Evolutionary conservation across 345 rosid species (phyloP), one percentile per base, ranked within the genome.

Genomic region (Reutealis trisperma): DNA sequence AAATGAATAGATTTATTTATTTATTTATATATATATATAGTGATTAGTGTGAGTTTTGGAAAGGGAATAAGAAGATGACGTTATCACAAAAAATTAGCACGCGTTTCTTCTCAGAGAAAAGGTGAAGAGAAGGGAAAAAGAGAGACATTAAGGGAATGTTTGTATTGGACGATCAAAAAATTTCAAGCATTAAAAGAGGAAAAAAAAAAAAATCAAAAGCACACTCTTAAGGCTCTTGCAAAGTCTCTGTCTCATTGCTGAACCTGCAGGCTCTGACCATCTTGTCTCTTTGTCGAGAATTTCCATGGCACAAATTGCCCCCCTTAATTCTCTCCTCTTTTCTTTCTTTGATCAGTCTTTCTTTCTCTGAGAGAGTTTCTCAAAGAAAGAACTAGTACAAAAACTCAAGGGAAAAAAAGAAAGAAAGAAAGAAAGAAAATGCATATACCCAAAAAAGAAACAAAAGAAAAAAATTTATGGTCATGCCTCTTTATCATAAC

Each of bases 231-330:
- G 74, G 78, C 70, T 45, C 66, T 70, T 72, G 83, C 86, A 75
- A 74, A 65, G 76, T 65, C 58, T 77, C 69, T 80, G 77, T 82
- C 81, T 77, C 74, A 30, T 77, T 79, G 74, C 59, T 63, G 82
- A 79, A 81, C 74, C 55, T 76, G 83, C 41, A 37, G 41, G 18
- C 10, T 63, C 88, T 86, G 89, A 70, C 78, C 62, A 45, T 24
- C 59, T 85, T 88, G 88, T 88, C 89, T 81, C 58, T 70, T 85
- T 88, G 89, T 86, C 87, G 74, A 81, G 81, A 75, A 76, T 84
- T 81, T 86, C 52, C 83, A 83, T 72, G 64, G 87, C 89, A 85
- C 60, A 55, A 62, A 71, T 81, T 73, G 70, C 58, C 66, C 41
- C 41, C 67, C 67, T 47, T 47, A 47, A 47, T 54, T 47, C 57